Conservation (phyloP, 805 yeast genomes). For the Zygotorulaspora chibaensis region DNA sequence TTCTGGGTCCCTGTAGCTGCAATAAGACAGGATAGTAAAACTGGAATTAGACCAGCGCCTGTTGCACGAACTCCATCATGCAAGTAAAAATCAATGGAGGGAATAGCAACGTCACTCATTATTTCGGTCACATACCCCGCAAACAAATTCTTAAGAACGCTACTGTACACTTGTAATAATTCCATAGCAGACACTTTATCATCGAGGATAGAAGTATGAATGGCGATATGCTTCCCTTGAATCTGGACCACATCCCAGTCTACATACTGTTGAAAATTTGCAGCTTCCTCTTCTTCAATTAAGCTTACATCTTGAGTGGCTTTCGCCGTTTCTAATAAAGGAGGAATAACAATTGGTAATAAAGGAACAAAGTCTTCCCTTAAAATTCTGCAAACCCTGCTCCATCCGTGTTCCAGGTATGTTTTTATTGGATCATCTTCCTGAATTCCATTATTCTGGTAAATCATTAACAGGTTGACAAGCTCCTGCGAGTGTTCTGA, state of each 20-base stretch:
- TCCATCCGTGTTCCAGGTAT: constrained; percentile 94
- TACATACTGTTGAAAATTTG: constrained; percentile 73
- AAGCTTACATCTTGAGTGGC: constrained; percentile 86
- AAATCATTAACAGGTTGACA: constrained; percentile 62
- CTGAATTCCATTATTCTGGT: constrained; percentile 56
- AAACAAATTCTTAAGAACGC: constrained; percentile 75
- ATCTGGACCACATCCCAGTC: constrained; percentile 94
- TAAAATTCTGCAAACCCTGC: constrained; percentile 79
- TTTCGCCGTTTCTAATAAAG: constrained; percentile 79
- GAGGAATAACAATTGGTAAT: constrained; percentile 81
- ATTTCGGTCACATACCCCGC: constrained; percentile 78
- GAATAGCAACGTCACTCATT: constrained; percentile 72
- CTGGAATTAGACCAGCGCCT: constrained; percentile 82
- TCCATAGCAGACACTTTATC: constrained; percentile 94
- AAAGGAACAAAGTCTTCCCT: constrained; percentile 84
- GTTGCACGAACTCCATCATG: constrained; percentile 93
- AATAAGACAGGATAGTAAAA: constrained; percentile 61
- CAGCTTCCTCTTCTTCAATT: constrained; percentile 85
- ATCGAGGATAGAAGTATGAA: constrained; percentile 90
- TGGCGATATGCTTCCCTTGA: constrained; percentile 89
- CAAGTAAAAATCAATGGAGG: constrained; percentile 84
- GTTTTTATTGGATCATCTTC: constrained; percentile 84
- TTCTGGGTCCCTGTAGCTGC: constrained; percentile 48
- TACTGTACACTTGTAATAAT: constrained; percentile 76
- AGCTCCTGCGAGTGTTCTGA: constrained; percentile 68